These are phyloP conservation scores for Grosmannia clavigera DNA, from an alignment of 2,329 filamentous ascomycete species.

Conservation along the genomic window DNA sequence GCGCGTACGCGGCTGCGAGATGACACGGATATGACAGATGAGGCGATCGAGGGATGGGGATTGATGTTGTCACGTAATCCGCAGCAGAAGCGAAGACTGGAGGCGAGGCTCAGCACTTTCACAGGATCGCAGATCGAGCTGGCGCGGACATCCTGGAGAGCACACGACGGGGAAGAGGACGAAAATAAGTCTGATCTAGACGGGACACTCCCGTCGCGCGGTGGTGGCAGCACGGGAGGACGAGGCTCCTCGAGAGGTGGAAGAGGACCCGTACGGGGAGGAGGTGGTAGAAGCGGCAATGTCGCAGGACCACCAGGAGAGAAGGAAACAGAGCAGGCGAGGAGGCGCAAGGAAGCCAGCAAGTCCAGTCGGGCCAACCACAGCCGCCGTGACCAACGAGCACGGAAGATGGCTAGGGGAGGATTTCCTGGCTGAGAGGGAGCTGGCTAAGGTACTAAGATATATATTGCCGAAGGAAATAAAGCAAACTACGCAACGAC, in stretches of 20 bases:
- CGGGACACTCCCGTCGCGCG: slow-evolving; percentile 7
- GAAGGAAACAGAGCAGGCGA: slow-evolving; percentile 57
- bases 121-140: slow-evolving; percentile 54
- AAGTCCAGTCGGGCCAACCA: slow-evolving; percentile 79
- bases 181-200: slow-evolving; percentile 33
- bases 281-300: slow-evolving; percentile 38
- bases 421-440: slow-evolving; percentile 20
- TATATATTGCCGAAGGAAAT: too few species aligned
- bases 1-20: slow-evolving; percentile 52
- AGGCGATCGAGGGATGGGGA: slow-evolving; percentile 88
- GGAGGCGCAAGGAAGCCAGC: slow-evolving; percentile 67
- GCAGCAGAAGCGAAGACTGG: slow-evolving; percentile 53
- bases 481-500: not conserved
- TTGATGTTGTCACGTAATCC: slow-evolving; percentile 71
- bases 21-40: slow-evolving; percentile 82
- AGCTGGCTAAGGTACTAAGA: not conserved
- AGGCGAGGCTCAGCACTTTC: slow-evolving; percentile 56
- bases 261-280: slow-evolving; percentile 25
- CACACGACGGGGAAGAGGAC: slow-evolving; percentile 36
- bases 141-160: slow-evolving; percentile 52
- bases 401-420: slow-evolving; percentile 52
- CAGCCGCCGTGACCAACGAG: slow-evolving; percentile 61
- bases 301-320: slow-evolving; percentile 55
- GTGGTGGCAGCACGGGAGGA: not conserved
- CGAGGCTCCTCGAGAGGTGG: not conserved